Conservation (phyloP, 768 basidiomycete species). For the Hypholoma fasciculare region DNA sequence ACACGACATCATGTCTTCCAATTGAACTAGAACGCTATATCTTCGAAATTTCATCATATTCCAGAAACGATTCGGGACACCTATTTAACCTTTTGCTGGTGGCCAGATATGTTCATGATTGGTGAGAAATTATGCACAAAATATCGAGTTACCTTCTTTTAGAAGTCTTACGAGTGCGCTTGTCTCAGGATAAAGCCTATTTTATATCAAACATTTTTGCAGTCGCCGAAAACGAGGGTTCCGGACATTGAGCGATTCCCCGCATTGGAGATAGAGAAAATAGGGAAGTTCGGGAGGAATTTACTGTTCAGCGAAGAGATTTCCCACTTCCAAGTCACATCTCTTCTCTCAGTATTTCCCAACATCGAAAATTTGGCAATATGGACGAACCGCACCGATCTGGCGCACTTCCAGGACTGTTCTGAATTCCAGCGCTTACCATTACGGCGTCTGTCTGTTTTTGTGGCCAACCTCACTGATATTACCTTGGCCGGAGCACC, state of each 20-base stretch:
- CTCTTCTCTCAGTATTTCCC: neutral
- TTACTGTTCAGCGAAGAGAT: slow-evolving; percentile 2
- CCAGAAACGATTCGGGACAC: neutral
- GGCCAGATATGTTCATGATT: slow-evolving; percentile 1
- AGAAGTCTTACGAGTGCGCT: too few relatives aligned
- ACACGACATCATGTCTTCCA: neutral
- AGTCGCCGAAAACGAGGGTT: slow-evolving; percentile 1
- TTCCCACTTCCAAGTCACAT: neutral
- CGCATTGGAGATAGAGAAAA: neutral
- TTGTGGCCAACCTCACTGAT: neutral
- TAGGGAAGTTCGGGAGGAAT: neutral
- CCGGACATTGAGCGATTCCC: slow-evolving; percentile 2
- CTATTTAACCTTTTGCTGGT: slow-evolving; percentile 1
- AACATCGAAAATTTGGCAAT: slow-evolving; percentile 1
- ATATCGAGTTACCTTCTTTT: neutral
- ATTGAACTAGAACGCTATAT: slow-evolving; percentile 3
- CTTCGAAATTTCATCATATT: slow-evolving; percentile 4
- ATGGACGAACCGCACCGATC: slow-evolving; percentile 1
- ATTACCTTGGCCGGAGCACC: neutral
- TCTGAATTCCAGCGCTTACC: neutral
- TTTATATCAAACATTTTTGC: slow-evolving; percentile 1
- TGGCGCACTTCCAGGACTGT: neutral
- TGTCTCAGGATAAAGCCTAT: neutral
- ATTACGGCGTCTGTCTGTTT: neutral
- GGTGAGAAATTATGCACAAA: neutral